Evolutionary conservation across 2,329 filamentous ascomycete genomes (phyloP).

Genomic region (Chrysosporium queenslandicum): DNA sequence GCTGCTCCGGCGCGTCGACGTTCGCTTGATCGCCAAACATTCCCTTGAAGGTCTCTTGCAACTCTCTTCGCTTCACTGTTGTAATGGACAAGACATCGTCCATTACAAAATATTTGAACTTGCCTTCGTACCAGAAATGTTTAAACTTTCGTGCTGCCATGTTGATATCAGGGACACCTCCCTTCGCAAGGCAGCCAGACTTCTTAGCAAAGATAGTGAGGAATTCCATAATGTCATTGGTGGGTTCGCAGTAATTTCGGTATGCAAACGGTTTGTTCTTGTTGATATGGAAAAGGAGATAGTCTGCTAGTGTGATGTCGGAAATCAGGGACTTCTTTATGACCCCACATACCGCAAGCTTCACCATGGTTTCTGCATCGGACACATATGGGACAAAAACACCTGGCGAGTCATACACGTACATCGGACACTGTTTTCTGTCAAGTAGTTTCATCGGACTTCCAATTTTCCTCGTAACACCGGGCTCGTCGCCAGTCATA

Average conservation of each 20-base stretch:
- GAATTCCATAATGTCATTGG: slow-evolving; percentile 70
- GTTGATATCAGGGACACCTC: slow-evolving; percentile 60
- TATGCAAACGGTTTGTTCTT: slow-evolving; percentile 54
- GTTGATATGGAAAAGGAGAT: slow-evolving; percentile 79
- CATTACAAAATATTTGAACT: slow-evolving; percentile 65
- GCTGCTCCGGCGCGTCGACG: slow-evolving; percentile 27
- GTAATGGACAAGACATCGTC: slow-evolving; percentile 60
- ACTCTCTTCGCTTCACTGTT: slow-evolving; percentile 39
- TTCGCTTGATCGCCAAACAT: slow-evolving; percentile 38
- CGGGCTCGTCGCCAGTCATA: slow-evolving; percentile 74
- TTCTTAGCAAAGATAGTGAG: slow-evolving; percentile 60
- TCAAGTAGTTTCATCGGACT: slow-evolving; percentile 73
- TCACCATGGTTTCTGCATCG: slow-evolving; percentile 80
- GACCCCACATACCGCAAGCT: slow-evolving; percentile 80
- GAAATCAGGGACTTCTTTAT: slow-evolving; percentile 83
- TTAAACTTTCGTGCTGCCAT: slow-evolving; percentile 70
- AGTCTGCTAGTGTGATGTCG: slow-evolving; percentile 72
- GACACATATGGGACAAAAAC: slow-evolving; percentile 90
- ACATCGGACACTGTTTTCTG: slow-evolving; percentile 50
- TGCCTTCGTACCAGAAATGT: slow-evolving; percentile 68
- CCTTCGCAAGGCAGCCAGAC: slow-evolving; percentile 65
- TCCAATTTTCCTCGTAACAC: slow-evolving; percentile 76
- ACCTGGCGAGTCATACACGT: slow-evolving; percentile 83
- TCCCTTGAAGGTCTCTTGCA: slow-evolving; percentile 23
- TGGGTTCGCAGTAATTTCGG: slow-evolving; percentile 55